Conservation (phyloP, 208 protist genomes). For the Acanthamoeba royreba region DNA sequence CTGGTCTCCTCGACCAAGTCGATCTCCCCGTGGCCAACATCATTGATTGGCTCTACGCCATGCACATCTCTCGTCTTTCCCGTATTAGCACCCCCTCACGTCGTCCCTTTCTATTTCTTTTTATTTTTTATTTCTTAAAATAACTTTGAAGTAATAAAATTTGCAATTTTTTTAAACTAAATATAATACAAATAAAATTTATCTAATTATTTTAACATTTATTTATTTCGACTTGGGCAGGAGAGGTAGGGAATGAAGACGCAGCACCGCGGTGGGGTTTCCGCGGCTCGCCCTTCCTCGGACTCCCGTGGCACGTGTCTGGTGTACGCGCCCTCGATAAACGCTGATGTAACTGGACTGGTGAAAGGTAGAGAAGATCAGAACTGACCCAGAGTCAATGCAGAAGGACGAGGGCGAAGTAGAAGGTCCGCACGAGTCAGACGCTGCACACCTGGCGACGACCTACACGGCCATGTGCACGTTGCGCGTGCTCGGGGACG, state of each 20-base stretch:
- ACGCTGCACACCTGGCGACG: slow-evolving; percentile 73
- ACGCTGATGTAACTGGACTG: not conserved
- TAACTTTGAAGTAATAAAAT: too few relatives aligned
- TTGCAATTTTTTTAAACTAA: too few relatives aligned
- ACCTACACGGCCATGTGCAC: slow-evolving; percentile 78
- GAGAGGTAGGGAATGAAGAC: not conserved
- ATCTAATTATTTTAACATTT: not conserved
- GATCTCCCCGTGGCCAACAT: not conserved
- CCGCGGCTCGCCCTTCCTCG: not conserved
- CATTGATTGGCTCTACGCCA: not conserved
- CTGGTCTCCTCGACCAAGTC: not conserved
- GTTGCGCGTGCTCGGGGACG: slow-evolving; percentile 77
- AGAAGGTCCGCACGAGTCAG: not conserved
- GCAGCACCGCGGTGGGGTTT: not conserved
- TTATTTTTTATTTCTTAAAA: too few relatives aligned
- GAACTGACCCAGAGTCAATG: too few relatives aligned
- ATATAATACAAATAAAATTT: too few relatives aligned
- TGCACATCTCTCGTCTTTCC: not conserved
- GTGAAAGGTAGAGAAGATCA: too few relatives aligned
- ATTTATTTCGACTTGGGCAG: not conserved
- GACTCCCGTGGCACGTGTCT: not conserved
- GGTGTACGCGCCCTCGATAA: not conserved
- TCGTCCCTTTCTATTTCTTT: not conserved
- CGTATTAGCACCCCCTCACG: not conserved
- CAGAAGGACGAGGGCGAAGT: not conserved